Conservation (phyloP, 805 yeast genomes). For the Hanseniaspora nectarophila region DNA sequence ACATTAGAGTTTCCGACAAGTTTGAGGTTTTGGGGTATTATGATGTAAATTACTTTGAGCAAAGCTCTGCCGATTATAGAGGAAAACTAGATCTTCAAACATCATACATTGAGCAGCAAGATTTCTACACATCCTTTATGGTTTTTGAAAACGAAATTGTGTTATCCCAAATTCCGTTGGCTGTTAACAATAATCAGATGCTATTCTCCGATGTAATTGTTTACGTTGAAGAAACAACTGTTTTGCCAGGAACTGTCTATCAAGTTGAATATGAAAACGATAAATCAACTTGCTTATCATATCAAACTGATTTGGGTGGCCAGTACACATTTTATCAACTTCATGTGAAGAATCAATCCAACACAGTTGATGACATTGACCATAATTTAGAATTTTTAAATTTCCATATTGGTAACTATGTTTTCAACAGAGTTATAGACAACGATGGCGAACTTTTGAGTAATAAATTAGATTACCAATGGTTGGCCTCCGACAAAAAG, state of each 20-base stretch:
- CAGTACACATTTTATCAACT: conserved; percentile 6
- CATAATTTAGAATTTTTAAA: not conserved
- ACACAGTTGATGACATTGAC: not conserved
- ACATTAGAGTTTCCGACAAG: not conserved
- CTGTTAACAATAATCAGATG: not conserved
- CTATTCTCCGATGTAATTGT: not conserved
- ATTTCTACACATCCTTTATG: not conserved
- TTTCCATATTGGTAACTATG: conserved; percentile 1
- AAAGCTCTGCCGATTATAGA: not conserved
- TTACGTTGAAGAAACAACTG: not conserved
- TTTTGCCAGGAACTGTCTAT: not conserved
- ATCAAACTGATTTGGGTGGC: not conserved
- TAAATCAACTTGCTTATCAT: conserved; percentile 2
- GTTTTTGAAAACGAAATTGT: not conserved
- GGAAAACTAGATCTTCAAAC: not conserved
- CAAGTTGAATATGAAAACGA: not conserved
- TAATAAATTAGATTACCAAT: not conserved
- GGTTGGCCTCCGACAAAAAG: not conserved
- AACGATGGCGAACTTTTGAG: not conserved
- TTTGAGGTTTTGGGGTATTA: not conserved
- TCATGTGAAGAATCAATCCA: not conserved
- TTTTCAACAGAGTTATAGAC: not conserved
- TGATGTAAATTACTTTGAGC: not conserved
- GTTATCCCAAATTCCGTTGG: not conserved
- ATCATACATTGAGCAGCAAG: not conserved